Evolutionary conservation across 2,329 filamentous ascomycete species (phyloP), one percentile per base, ranked within the genome.

Genomic region (Capronia americana): DNA sequence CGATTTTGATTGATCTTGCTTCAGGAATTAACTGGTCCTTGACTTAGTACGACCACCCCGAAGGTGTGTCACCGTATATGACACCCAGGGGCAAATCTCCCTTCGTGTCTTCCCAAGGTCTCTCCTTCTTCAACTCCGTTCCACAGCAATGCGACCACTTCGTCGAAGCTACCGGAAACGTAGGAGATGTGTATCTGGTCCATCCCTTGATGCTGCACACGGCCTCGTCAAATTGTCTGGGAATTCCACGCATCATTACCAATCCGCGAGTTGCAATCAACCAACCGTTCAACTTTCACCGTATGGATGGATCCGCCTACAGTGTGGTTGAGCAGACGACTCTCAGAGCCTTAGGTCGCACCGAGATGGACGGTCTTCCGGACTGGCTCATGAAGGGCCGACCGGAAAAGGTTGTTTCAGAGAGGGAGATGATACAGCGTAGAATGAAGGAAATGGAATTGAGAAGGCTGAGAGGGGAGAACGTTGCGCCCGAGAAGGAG

Each of bases 61-160:
- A 87, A 67, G 89, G 89, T 1, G 86, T 90, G 23, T 86, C 83
- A 23, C 88, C 88, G 23, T 82, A 84, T 34, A 90, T 91, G 87
- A 81, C 81, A 12, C 54, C 23, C 8, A 28, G 23, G 4, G 54
- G 28, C 26, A 5, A 28, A 28, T 28, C 26, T 28, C 26, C 26
- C 2, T 28, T 28, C 5, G 26, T 28, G 26, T 28, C 26, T 28
- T 28, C 26, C 26, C 26, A 28, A 28, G 26, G 26, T 28, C 26
- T 28, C 26, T 28, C 26, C 26, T 28, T 28, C 26, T 20, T 14
- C 12, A 46, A 14, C n/a, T 20, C 12, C 41, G 7, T 14, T 20
- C 41, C 41, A 20, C 12, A 46, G 41, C 12, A 46, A 20, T 46
- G 41, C 41, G n/a, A 46, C n/a, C n/a, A 14, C 12, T 46, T 46